Base-by-base conservation (phyloP, 495 filamentous ascomycete species). In the Penicillium coprophilum region DNA sequence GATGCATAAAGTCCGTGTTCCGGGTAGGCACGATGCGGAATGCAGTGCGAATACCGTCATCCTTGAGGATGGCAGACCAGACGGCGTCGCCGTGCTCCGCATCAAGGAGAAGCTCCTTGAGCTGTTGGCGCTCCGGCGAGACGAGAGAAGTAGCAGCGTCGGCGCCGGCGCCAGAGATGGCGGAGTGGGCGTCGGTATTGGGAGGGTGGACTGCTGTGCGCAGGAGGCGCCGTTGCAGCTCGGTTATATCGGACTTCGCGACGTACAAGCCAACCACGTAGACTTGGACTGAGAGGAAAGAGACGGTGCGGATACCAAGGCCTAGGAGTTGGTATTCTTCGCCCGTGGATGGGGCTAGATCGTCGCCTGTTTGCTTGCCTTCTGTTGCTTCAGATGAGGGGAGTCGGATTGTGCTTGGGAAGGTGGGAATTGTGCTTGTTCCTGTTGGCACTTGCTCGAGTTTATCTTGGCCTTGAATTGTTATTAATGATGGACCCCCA, bases 221-320 rank as follows among this genome's bases (percentile, higher is more conserved):
- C 28, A 88, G 72, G 24, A 89, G 74, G 24, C 75, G 72, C 50
- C 69, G 69, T 65, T 87, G 85, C 19, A 89, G 70, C 21, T 70
- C 64, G 7, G 72, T 69, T 53, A 97, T 85, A 63, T 96, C 90
- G 34, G 83, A 70, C 4, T 85, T 92, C 20, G 89, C 88, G 24
- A 96, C 79, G 72, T 98, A 98, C 58, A 94, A 75, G 7, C 94
- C 94, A 0, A 96, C 88, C 15, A 96, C 88, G 76, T 98, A 98
- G 53, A 98, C 94, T 68, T 96, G 85, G 24, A 98, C 89, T n/a
- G 82, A 74, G 40, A 98, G 69, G 66, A 97, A 96, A 36, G 86
- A 91, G 19, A 98, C 94, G 8, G 87, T 93, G 50, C 94, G 84
- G 48, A 93, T 82, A 9, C 94, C 94, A 38, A 96, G 77, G 0